phyloP scores from a whole-genome alignment of 306 rosid species.

The Luffa acutangula region DNA sequence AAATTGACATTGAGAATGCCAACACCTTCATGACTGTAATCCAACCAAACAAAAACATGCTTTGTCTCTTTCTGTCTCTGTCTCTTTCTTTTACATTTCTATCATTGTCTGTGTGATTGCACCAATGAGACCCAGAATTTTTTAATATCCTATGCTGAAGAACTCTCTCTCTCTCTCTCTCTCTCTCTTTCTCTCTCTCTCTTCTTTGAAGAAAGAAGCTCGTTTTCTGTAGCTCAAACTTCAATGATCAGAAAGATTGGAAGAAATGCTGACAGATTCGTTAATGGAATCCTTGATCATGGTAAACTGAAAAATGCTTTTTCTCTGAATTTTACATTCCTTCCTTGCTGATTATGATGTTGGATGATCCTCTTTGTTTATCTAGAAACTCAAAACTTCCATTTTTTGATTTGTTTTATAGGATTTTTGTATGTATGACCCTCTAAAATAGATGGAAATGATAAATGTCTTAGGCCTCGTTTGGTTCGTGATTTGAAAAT shows the following conservation, averaged over 20 bases:
- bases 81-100: neutral
- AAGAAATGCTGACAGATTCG: neutral
- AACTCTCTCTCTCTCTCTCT: neutral
- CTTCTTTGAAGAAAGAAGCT: neutral
- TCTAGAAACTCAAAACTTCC: neutral
- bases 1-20: neutral
- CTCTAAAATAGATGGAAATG: too few species aligned
- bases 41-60: neutral
- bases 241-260: neutral
- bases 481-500: too few species aligned
- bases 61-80: neutral
- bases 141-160: neutral
- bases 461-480: too few species aligned
- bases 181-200: neutral
- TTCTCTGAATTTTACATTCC: neutral
- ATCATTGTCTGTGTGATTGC: neutral
- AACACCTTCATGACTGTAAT: slow-evolving; percentile 1
- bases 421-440: too few species aligned
- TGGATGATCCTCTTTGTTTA: neutral
- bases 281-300: neutral
- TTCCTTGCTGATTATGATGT: neutral
- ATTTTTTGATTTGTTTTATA: neutral
- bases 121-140: neutral
- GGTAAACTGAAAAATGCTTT: neutral
- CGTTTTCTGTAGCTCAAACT: neutral